Percentiles rank a stretch among this genome's conserved stretches.
Conservation (phyloP, 2,329 filamentous ascomycete species). For the Cordyceps pruinosa region DNA sequence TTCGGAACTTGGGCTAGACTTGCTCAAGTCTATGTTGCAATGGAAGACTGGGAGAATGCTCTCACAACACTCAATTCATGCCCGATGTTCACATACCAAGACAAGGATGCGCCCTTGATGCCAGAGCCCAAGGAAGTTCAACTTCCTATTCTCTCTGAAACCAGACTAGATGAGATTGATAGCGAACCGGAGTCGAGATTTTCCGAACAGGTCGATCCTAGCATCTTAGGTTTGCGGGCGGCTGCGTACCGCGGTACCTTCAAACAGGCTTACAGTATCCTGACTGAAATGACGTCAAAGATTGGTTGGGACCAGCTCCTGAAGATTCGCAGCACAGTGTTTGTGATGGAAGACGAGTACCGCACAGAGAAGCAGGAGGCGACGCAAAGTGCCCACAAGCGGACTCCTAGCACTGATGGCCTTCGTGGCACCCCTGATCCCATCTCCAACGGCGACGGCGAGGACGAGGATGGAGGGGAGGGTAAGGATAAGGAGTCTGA, state of each 20-base stretch:
- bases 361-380: slow-evolving; percentile 73
- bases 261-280: slow-evolving; percentile 83
- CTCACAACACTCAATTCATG: slow-evolving; percentile 95
- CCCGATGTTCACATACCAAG: slow-evolving; percentile 99
- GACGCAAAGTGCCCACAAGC: slow-evolving; percentile 43
- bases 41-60: slow-evolving; percentile 96
- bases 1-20: slow-evolving; percentile 95
- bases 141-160: slow-evolving; percentile 81
- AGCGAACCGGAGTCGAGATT: slow-evolving; percentile 78
- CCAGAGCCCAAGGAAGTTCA: slow-evolving; percentile 84
- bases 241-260: slow-evolving; percentile 93
- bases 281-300: slow-evolving; percentile 92
- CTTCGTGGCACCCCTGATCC: slow-evolving; percentile 63
- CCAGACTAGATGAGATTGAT: slow-evolving; percentile 90
- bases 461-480: slow-evolving; percentile 29
- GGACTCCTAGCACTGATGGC: slow-evolving; percentile 73
- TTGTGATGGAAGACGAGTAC: slow-evolving; percentile 99
- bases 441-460: slow-evolving; percentile 41
- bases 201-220: slow-evolving; percentile 80
- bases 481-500: slow-evolving; percentile 28
- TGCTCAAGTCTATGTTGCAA: slow-evolving; percentile 85
- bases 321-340: slow-evolving; percentile 91
- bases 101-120: slow-evolving; percentile 93
- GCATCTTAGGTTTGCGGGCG: slow-evolving; percentile 76
- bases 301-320: slow-evolving; percentile 97